Conservation (phyloP, 2,329 filamentous ascomycete species). For the Diaporthe sp. region DNA sequence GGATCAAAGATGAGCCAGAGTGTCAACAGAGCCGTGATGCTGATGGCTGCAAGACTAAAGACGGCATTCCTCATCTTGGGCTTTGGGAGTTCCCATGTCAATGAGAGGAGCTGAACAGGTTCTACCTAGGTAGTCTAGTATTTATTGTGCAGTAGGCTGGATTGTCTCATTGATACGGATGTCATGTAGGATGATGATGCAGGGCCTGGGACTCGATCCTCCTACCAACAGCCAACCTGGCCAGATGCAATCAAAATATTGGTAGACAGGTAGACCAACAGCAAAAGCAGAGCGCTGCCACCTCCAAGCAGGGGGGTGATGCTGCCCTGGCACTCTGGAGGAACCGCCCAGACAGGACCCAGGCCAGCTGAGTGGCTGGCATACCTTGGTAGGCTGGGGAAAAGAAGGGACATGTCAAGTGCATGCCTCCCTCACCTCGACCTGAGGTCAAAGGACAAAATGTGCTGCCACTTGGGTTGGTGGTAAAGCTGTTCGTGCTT, state of each 20-base stretch:
- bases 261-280: not conserved
- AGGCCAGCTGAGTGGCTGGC: not conserved
- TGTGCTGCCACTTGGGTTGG: not conserved
- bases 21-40: conserved; percentile 11
- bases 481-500: too few relatives aligned
- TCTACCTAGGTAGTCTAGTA: not conserved
- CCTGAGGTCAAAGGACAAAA: not conserved
- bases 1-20: conserved; percentile 32
- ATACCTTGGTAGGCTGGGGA: not conserved
- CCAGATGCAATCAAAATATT: not conserved
- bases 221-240: not conserved
- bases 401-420: not conserved
- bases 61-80: conserved; percentile 21
- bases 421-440: not conserved
- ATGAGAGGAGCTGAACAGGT: too few relatives aligned
- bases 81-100: not conserved
- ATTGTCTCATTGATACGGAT: not conserved
- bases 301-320: not conserved
- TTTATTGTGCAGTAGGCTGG: not conserved
- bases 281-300: not conserved
- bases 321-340: not conserved
- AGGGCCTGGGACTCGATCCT: not conserved
- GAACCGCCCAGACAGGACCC: conserved; percentile 8
- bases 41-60: conserved; percentile 15
- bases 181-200: conserved; percentile 4